phyloP scores from a whole-genome alignment of 2,329 filamentous ascomycete genomes.

The Colletotrichum brevisporum region DNA sequence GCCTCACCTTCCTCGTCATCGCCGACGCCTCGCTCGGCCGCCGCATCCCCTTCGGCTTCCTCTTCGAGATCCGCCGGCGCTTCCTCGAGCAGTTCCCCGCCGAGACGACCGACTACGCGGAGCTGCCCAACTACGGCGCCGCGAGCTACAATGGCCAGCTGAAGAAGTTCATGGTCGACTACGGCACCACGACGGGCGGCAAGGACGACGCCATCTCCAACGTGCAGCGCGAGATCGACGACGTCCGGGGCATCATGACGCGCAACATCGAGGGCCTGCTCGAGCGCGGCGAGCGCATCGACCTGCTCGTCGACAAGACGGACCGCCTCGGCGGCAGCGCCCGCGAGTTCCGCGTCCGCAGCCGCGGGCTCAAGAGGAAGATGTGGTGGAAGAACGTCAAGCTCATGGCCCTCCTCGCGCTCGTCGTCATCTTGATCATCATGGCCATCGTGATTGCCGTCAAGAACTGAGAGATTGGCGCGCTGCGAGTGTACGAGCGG shows the following conservation, averaged over 20 bases:
- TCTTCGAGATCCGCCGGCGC: slow-evolving; percentile 89
- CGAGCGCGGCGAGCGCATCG: slow-evolving; percentile 92
- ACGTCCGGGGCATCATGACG: slow-evolving; percentile 93
- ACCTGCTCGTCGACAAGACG: slow-evolving; percentile 96
- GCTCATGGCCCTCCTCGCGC: slow-evolving; percentile 83
- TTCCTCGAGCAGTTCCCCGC: slow-evolving; percentile 82
- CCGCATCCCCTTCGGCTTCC: slow-evolving; percentile 92
- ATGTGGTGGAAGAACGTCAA: slow-evolving; percentile 99
- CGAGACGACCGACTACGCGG: slow-evolving; percentile 77
- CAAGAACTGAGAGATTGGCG: slow-evolving; percentile 56
- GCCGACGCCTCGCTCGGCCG: slow-evolving; percentile 85
- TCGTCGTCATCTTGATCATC: slow-evolving; percentile 76
- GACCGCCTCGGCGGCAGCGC: slow-evolving; percentile 90
- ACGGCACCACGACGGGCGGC: slow-evolving; percentile 82
- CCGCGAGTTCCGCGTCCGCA: slow-evolving; percentile 90
- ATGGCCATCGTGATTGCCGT: slow-evolving; percentile 68
- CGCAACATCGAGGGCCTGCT: slow-evolving; percentile 93
- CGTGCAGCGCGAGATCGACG: slow-evolving; percentile 91
- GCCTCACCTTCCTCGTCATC: slow-evolving; percentile 92
- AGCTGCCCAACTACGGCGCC: slow-evolving; percentile 90
- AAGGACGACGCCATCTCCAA: slow-evolving; percentile 86
- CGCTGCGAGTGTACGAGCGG: slow-evolving; percentile 22
- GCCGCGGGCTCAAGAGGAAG: slow-evolving; percentile 85
- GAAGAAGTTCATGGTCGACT: slow-evolving; percentile 84
- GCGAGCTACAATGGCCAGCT: slow-evolving; percentile 88